Evolutionary conservation across 192 early-diverging fungal genomes (phyloP).

Genomic region (Globomyces pollinis-pini): DNA sequence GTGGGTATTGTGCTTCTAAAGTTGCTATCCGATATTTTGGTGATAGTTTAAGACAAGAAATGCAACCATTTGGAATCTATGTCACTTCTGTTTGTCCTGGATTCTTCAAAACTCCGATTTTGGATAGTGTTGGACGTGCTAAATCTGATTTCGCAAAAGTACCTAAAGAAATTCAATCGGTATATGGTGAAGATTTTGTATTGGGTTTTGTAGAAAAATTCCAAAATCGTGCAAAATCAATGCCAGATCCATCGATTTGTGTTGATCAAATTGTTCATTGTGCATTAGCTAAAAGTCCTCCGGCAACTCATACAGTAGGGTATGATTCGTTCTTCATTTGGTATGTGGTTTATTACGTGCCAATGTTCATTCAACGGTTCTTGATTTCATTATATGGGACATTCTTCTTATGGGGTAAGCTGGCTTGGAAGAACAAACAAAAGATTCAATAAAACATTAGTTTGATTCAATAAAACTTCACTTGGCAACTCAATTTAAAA

Average conservation of each 20-base stretch:
- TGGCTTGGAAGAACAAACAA: too few relatives aligned
- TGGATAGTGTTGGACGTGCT: neutral
- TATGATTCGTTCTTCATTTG: constrained; percentile 6
- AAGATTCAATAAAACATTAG: too few relatives aligned
- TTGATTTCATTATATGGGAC: neutral
- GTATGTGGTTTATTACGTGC: neutral
- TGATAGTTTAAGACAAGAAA: neutral
- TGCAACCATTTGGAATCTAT: constrained; percentile 2
- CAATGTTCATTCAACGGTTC: neutral
- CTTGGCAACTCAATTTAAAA: too few relatives aligned
- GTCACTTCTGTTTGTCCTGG: constrained; percentile 6
- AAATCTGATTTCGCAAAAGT: neutral
- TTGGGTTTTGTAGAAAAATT: neutral
- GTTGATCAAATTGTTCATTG: constrained; percentile 8
- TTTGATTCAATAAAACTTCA: too few relatives aligned
- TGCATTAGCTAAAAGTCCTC: constrained; percentile 1
- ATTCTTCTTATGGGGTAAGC: too few relatives aligned
- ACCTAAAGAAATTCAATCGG: neutral
- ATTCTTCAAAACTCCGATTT: constrained; percentile 4
- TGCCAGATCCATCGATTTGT: neutral
- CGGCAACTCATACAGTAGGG: neutral
- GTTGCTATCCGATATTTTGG: neutral
- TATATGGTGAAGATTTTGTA: constrained; percentile 5
- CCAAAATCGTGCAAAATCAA: neutral
- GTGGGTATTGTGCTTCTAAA: neutral